Base-by-base conservation (phyloP, 495 filamentous ascomycete species). In the Friedmanniomyces simplex region DNA sequence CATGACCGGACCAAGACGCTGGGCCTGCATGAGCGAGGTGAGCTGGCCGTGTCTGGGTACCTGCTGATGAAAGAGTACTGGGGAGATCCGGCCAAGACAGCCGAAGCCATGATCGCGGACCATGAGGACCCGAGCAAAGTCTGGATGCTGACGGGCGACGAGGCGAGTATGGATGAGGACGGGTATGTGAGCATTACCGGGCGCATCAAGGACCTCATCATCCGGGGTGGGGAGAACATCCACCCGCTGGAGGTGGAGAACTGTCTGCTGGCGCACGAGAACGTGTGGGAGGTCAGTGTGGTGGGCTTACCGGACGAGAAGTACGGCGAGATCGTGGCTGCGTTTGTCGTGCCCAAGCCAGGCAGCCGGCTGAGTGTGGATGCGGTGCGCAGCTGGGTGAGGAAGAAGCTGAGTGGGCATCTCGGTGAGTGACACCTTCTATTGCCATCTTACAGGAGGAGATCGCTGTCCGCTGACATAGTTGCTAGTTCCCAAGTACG, bases 241-340 rank as follows among this genome's bases (percentile, higher is more conserved):
- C 89, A 96, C 67, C 93, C 93, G 1, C 76, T 96, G 1, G 93
- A 98, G 69, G 78, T 96, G 25, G 93, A 98, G 71, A 91, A 93
- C 67, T 91, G 83, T 59, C 77, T 98, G n/a, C 80, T 93, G 42
- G 79, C 78, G 26, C 82, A 89, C 60, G 75, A 80, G 20, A 71
- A 69, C 0, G 73, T 98, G 2, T 68, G 74, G 21, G 89, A 96
- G 62, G 87, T 79, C 6, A 87, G 83, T 55, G 86, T 91, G 0
- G 88, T 95, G 0, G 93, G 91, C 0, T 71, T 98, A 12, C 83
- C 86, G 8, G 90, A 96, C 66, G 82, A 87, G 61, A 72, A 77
- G 64, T 91, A 95, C 63, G 93, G 93, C 1, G 93, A 98, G 72
- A 77, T 79, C 0, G 90, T 96, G 0, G 88, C 82, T 18, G 90